Evolutionary conservation across 768 basidiomycete genomes (phyloP), one percentile per base, ranked within the genome.

Genomic region (Pleurotus giganteus): DNA sequence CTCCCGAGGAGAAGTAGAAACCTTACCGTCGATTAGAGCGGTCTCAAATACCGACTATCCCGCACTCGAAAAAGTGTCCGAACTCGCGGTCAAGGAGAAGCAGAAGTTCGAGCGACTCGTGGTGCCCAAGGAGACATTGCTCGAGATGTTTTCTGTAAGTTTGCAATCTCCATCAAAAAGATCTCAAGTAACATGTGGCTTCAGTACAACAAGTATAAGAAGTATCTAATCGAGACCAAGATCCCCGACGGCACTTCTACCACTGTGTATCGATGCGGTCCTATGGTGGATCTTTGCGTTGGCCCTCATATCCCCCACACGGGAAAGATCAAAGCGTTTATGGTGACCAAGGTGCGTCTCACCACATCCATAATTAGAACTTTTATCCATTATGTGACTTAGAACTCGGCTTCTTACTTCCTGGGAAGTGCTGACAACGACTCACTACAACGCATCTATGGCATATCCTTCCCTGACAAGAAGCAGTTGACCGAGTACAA

Each of bases 351-450:
- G 78, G 94, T 91, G 50, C 6, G 19, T 43, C 13, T 44, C 24
- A 4, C 28, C 51, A 15, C 49, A 26, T 51, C 47, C 19, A 26
- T n/a, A 21, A 39, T 24, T 7, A 21, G 44, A 27, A 31, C 53
- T 41, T 32, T 63, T 13, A 46, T 13, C 36, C 50, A 9, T n/a
- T 29, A 17, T 3, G 27, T 26, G 11, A 15, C 50, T n/a, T 55
- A 95, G 91, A 98, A 91, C 74, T 99, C 97, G 17, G 90, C 97
- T 0, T 98, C 94, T 5, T 99, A 98, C 74, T 99, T 98, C 85
- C 83, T 98, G 21, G 96, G 94, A 24, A 94, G 98, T 65, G 74
- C 88, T 23, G 88, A 81, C 63, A 97, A 97, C 69, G 97, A 98
- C 62, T 90, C 91, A 1, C 79, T 99, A 27, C 97, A 98, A 67